Base-by-base conservation (phyloP, 2,329 filamentous ascomycete genomes). In the Hypomyces rosellus region DNA sequence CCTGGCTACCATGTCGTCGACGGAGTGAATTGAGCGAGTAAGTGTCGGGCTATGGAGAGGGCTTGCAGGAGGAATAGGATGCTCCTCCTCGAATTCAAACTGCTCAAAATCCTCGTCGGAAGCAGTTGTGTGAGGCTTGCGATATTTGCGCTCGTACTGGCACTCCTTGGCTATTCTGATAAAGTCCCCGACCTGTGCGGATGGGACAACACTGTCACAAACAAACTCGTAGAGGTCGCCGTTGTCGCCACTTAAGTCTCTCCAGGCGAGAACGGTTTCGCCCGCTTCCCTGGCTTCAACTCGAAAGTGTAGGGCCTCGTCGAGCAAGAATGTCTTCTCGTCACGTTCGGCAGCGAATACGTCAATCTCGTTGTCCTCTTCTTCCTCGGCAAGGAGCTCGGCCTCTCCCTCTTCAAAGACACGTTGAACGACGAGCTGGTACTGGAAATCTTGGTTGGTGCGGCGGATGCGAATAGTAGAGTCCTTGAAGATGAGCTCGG, bases 191-290 rank as follows among this genome's bases (percentile, higher is more conserved):
- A 93, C 85, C 59, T 91, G 86, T 44, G 82, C 77, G 3, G 82
- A 73, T 25, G 83, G 75, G 39, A 87, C 81, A 12, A 84, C 84
- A 37, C 76, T 68, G 70, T 97, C 93, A 73, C 91, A 97, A 56
- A 99, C 88, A 65, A 97, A 99, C 68, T 99, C 92, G 77, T 89
- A 99, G n/a, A 97, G 78, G 69, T 99, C 93, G 48, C 90, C 92
- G 33, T 82, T 79, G 74, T 99, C 93, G 50, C 93, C 93, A 61
- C 90, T 96, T 54, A 97, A 73, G 65, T 99, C 93, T 59, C 87
- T 85, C 93, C 93, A 99, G 53, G 92, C 92, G 56, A 99, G 80
- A 8, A 97, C 84, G 63, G 87, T 89, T 60, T 95, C 88, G 18
- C 87, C 88, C 36, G 82, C 84, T 55, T 89, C 83, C 56, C 91